Evolutionary conservation across 768 basidiomycete species (phyloP).

Genomic region (Russula griseocarnosa): DNA sequence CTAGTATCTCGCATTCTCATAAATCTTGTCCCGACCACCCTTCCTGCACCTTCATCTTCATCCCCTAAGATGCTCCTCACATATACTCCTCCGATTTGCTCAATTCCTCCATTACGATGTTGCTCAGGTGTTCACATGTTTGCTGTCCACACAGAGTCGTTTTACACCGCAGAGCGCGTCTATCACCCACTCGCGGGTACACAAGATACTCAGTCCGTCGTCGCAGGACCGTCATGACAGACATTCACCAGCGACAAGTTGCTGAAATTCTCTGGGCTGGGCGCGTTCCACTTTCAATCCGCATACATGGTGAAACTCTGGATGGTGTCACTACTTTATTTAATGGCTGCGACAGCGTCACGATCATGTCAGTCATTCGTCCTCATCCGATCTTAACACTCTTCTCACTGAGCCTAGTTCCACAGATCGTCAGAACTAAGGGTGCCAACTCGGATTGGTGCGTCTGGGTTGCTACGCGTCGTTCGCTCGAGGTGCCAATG

Average conservation of each 20-base stretch:
- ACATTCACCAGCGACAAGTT: conserved; percentile 12
- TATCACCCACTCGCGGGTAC: conserved; percentile 11
- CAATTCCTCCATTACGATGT: conserved; percentile 32
- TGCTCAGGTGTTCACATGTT: conserved; percentile 33
- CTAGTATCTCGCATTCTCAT: not conserved
- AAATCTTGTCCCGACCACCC: not conserved
- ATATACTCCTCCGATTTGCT: conserved; percentile 32
- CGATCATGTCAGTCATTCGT: conserved; percentile 13
- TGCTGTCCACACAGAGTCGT: conserved; percentile 30
- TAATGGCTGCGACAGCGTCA: conserved; percentile 21
- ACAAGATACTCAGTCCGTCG: conserved; percentile 19
- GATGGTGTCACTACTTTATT: conserved; percentile 16
- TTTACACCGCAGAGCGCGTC: conserved; percentile 12
- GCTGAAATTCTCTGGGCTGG: conserved; percentile 27
- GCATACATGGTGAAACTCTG: conserved; percentile 19
- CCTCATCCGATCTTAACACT: not conserved
- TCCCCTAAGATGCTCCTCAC: conserved; percentile 36
- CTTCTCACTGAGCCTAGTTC: conserved; percentile 1
- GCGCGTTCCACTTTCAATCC: conserved; percentile 22
- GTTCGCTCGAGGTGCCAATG: conserved; percentile 19
- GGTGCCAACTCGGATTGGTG: conserved; percentile 24
- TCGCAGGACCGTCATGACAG: conserved; percentile 20
- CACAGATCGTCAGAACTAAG: conserved; percentile 13
- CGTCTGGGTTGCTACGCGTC: conserved; percentile 24
- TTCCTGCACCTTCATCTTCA: not conserved